Evolutionary conservation across 768 basidiomycete genomes (phyloP), one percentile per base, ranked within the genome.

Genomic region (Pleurotus cornucopiae): DNA sequence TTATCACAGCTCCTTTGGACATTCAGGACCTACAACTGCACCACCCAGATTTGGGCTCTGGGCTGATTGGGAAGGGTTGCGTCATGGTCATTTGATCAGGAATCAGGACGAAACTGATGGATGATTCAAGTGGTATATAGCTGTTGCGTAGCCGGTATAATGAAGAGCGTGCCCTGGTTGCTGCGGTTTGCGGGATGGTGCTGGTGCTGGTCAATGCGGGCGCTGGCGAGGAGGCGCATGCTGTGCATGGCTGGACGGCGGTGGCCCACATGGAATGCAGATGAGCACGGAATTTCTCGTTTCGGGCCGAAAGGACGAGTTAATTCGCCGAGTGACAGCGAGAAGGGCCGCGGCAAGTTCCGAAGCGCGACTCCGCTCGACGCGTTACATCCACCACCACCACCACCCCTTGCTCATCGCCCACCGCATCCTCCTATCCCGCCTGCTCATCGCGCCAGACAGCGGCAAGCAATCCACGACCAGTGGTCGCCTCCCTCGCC

Each of bases 401-500:
- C 58, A 61, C 68, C 67, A 62, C 66, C 62, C 54, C 60, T 57
- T 58, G 57, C 64, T 47, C 62, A 64, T 61, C 66, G 65, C 64
- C 62, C 63, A 55, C 61, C 54, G 25, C 53, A 55, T 62, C 58
- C 58, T 58, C 47, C 64, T 61, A 61, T 64, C 63, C 60, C 59
- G 66, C 66, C 63, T 63, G 64, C 66, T 61, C 67, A 64, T 69
- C 51, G 51, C 51, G 51, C 16, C 51, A 53, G 37, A 53, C 75
- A 70, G 64, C 70, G 71, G 64, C 65, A 63, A 55, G 30, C 30
- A 34, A 34, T 34, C 30, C 54, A 55, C 30, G 57, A 69, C 57
- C 64, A 61, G 57, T 72, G 70, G 64, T 51, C 71, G 63, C 62
- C 68, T 56, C 48, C 63, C 60, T 59, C 67, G 65, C 64, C 68